Evolutionary conservation across 1,284 basidiomycete genomes (phyloP).

Genomic region (Ustilago trichophora): DNA sequence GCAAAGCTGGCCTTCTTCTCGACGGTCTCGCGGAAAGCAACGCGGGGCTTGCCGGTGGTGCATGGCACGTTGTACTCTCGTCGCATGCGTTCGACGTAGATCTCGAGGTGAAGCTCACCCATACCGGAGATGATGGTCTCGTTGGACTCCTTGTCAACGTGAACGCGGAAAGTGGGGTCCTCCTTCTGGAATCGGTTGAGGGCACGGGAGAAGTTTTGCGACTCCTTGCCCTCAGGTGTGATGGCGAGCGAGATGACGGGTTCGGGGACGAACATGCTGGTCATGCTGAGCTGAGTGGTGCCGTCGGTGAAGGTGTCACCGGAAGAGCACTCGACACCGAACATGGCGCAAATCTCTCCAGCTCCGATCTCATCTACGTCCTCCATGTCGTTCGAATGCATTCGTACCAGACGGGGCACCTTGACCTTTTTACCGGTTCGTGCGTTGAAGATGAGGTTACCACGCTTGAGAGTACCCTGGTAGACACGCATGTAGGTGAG

Average conservation of each 20-base stretch:
- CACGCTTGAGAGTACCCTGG: constrained; percentile 88
- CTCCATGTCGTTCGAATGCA: constrained; percentile 99
- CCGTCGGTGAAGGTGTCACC: constrained; percentile 91
- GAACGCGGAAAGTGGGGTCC: constrained; percentile 98
- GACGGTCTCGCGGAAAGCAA: constrained; percentile 96
- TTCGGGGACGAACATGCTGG: constrained; percentile 97
- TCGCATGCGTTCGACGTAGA: constrained; percentile 98
- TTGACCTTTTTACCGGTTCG: constrained; percentile 97
- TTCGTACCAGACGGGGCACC: constrained; percentile 93
- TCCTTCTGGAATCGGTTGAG: constrained; percentile 99
- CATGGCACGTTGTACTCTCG: constrained; percentile 96
- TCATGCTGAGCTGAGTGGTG: constrained; percentile 70
- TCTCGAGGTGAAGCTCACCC: constrained; percentile 98
- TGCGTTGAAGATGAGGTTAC: constrained; percentile 87
- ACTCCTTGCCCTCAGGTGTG: constrained; percentile 87
- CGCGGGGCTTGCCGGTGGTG: constrained; percentile 92
- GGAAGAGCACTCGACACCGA: constrained; percentile 97
- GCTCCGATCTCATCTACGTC: constrained; percentile 93
- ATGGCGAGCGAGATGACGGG: constrained; percentile 96
- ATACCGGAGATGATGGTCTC: constrained; percentile 99
- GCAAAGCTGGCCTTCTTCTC: constrained; percentile 82
- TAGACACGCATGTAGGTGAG: constrained; percentile 99
- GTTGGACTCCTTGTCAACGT: constrained; percentile 90
- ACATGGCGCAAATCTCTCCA: constrained; percentile 99
- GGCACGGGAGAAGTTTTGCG: constrained; percentile 87